phyloP scores from a whole-genome alignment of 1,284 basidiomycete species.

The Malassezia brasiliensis region DNA sequence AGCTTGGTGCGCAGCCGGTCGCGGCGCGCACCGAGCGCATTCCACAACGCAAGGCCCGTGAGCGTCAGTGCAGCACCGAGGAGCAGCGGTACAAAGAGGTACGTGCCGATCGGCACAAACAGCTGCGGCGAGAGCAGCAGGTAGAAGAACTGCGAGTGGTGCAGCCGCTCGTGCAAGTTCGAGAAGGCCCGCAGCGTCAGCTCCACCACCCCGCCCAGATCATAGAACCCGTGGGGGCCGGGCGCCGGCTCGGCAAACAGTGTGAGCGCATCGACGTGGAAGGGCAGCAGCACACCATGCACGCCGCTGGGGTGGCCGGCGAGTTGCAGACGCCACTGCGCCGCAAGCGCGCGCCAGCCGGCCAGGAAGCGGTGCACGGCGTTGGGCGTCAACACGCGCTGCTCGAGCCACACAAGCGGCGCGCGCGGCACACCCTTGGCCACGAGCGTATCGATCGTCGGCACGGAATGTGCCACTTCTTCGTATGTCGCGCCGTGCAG shows the following conservation, averaged over 20 bases:
- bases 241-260: constrained; percentile 74
- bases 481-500: constrained; percentile 10
- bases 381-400: not conserved
- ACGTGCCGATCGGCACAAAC: constrained; percentile 39
- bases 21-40: constrained; percentile 2
- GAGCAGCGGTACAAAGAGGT: constrained; percentile 31
- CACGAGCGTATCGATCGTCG: not conserved
- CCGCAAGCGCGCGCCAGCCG: constrained; percentile 5
- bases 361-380: constrained; percentile 7
- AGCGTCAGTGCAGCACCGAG: constrained; percentile 33
- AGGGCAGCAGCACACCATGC: constrained; percentile 53
- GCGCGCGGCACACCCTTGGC: not conserved
- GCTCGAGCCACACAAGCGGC: constrained; percentile 6
- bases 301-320: constrained; percentile 23
- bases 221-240: constrained; percentile 90
- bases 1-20: constrained; percentile 3
- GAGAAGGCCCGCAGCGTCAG: constrained; percentile 36
- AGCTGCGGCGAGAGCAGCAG: constrained; percentile 26
- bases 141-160: constrained; percentile 48
- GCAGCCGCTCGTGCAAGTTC: constrained; percentile 44
- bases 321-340: constrained; percentile 56
- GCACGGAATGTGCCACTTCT: not conserved
- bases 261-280: constrained; percentile 87
- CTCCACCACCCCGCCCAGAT: constrained; percentile 57
- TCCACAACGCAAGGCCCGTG: constrained; percentile 22